Evolutionary conservation across 345 rosid species (phyloP).

Genomic region (Ceriops decandra): DNA sequence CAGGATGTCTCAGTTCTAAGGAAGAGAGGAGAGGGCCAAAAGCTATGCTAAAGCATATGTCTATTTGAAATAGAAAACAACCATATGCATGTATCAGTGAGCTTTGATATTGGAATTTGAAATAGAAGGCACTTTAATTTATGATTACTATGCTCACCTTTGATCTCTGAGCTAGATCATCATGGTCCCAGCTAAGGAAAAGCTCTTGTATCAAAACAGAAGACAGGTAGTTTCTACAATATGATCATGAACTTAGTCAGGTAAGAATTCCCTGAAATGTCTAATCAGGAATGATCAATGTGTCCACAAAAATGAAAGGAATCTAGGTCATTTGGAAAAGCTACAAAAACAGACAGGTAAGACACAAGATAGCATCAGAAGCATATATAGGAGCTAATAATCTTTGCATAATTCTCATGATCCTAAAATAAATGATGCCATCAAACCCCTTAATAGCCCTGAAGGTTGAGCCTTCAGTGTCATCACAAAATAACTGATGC

Average conservation of each 20-base stretch:
- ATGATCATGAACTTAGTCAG: conserved; percentile 32
- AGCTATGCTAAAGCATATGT: no score
- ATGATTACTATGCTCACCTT: conserved; percentile 46
- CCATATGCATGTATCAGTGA: not conserved
- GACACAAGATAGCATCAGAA: not conserved
- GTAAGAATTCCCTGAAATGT: conserved; percentile 14
- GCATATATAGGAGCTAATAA: not conserved
- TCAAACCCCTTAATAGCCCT: no score
- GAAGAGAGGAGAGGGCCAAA: no score
- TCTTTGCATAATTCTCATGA: no score
- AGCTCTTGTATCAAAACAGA: conserved; percentile 93
- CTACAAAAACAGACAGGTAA: not conserved
- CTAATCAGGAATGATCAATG: not conserved
- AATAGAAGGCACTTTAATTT: not conserved
- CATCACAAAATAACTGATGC: no score
- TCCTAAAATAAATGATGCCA: no score
- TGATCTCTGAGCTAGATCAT: conserved; percentile 86
- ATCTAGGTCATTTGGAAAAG: not conserved
- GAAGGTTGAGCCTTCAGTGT: no score
- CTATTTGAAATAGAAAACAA: no score
- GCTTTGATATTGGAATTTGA: conserved; percentile 7
- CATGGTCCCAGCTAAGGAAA: conserved; percentile 96
- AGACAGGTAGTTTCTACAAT: conserved; percentile 91
- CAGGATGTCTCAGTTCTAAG: no score
- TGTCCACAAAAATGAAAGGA: not conserved